These are phyloP conservation scores for Citrullus amarus DNA, from an alignment of 306 rosid species.

Conservation along the genomic window DNA sequence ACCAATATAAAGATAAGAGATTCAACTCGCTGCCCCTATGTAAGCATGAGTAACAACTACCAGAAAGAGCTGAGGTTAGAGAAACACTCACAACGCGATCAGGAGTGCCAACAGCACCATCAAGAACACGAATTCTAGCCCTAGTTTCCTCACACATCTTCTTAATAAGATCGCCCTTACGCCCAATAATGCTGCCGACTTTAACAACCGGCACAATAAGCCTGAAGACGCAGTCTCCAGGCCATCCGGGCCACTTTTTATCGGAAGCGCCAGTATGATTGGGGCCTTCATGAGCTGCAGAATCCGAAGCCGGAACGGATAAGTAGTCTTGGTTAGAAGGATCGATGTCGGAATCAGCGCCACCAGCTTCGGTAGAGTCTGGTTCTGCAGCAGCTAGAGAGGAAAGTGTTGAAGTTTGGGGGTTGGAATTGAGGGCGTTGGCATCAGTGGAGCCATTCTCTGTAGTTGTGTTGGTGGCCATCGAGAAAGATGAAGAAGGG, in stretches of 20 bases:
- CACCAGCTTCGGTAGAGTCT: not conserved
- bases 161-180: constrained; percentile 89
- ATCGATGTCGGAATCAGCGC: constrained; percentile 8
- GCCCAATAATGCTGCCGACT: constrained; percentile 90
- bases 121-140: constrained; percentile 91
- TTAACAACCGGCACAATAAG: constrained; percentile 74
- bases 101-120: constrained; percentile 64
- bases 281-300: constrained; percentile 4
- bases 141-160: constrained; percentile 89
- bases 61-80: not conserved
- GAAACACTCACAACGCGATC: constrained; percentile 75
- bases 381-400: not conserved
- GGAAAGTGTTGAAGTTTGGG: not conserved
- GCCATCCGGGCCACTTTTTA: constrained; percentile 94
- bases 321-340: constrained; percentile 11
- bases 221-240: constrained; percentile 82
- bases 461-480: constrained; percentile 1
- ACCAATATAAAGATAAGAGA: not conserved
- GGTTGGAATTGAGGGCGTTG: not conserved
- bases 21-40: not conserved
- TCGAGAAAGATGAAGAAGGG: not conserved
- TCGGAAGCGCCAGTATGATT: constrained; percentile 16
- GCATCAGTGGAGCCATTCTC: constrained; percentile 7
- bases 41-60: constrained; percentile 15
- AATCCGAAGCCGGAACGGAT: constrained; percentile 4